phyloP scores from a whole-genome alignment of 768 basidiomycete species.

The Suillus placidus region DNA sequence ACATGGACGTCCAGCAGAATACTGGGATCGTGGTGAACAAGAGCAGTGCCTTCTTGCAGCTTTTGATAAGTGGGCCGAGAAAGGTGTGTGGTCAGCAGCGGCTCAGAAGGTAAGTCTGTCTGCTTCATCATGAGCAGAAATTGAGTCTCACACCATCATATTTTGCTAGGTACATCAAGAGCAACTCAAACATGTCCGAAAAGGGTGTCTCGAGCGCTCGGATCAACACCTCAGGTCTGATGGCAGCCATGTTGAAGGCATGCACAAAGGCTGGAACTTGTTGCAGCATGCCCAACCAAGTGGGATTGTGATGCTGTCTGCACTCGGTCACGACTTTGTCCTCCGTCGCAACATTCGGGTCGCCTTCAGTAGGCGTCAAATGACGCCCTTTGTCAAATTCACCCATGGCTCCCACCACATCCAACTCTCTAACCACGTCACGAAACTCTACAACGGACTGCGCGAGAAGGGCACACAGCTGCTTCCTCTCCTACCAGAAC shows the following conservation, averaged over 20 bases:
- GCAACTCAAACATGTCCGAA: neutral
- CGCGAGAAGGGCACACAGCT: neutral
- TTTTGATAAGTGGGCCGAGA: neutral
- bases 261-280: constrained; percentile 33
- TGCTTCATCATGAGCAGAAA: neutral
- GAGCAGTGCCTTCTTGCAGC: constrained; percentile 13
- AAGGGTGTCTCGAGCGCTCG: neutral
- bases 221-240: constrained; percentile 18
- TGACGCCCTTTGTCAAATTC: constrained; percentile 16
- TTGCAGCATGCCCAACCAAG: constrained; percentile 23
- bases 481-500: neutral
- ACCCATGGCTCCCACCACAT: constrained; percentile 31
- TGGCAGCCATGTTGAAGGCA: constrained; percentile 33
- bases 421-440: constrained; percentile 20
- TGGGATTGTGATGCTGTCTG: constrained; percentile 22
- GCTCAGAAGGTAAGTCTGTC: neutral
- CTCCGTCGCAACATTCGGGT: constrained; percentile 24
- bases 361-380: neutral
- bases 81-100: neutral
- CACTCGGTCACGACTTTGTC: constrained; percentile 25
- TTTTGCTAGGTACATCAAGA: neutral
- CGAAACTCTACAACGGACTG: constrained; percentile 19
- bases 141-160: neutral
- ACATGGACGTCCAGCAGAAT: constrained; percentile 14
- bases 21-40: constrained; percentile 23